phyloP scores from a whole-genome alignment of 495 filamentous ascomycete genomes.

The Trichodelitschia bisporula region DNA sequence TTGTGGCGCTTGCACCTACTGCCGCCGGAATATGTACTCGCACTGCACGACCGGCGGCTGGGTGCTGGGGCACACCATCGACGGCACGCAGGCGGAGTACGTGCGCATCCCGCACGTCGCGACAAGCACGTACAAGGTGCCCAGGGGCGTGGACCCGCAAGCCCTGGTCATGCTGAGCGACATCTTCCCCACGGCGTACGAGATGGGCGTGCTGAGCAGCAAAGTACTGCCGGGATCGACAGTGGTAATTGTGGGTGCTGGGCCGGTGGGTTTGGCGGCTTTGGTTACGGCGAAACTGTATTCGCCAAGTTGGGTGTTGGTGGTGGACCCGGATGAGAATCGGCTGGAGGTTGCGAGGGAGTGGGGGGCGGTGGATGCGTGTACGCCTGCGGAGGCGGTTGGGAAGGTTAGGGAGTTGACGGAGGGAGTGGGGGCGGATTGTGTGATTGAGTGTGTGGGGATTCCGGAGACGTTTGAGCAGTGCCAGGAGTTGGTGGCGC shows the following conservation, averaged over 20 bases:
- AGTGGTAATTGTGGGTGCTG: slow-evolving; percentile 26
- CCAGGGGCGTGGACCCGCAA: slow-evolving; percentile 15
- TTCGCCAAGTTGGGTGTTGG: slow-evolving; percentile 18
- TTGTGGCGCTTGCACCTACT: slow-evolving; percentile 20
- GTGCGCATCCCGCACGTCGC: slow-evolving; percentile 23
- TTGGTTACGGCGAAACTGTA: slow-evolving; percentile 23
- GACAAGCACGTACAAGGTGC: slow-evolving; percentile 17
- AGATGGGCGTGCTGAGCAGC: slow-evolving; percentile 23
- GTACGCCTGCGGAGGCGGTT: slow-evolving; percentile 11
- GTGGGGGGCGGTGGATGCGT: slow-evolving; percentile 21
- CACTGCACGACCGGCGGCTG: slow-evolving; percentile 21
- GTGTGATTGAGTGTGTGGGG: slow-evolving; percentile 30
- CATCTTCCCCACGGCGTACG: slow-evolving; percentile 24
- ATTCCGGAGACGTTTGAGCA: slow-evolving; percentile 21
- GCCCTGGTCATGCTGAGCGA: slow-evolving; percentile 21
- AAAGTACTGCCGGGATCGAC: slow-evolving; percentile 19
- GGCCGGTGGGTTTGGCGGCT: slow-evolving; percentile 24
- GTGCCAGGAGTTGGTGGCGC: slow-evolving; percentile 23
- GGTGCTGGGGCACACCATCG: slow-evolving; percentile 20
- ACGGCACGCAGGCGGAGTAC: slow-evolving; percentile 27
- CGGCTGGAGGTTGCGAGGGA: slow-evolving; percentile 19
- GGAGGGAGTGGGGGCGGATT: slow-evolving; percentile 22
- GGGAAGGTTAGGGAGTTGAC: slow-evolving; percentile 17
- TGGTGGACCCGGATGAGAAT: slow-evolving; percentile 21
- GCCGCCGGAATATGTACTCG: slow-evolving; percentile 15